Base-by-base conservation (phyloP, 116 monocot species). In the Posidonia oceanica region DNA sequence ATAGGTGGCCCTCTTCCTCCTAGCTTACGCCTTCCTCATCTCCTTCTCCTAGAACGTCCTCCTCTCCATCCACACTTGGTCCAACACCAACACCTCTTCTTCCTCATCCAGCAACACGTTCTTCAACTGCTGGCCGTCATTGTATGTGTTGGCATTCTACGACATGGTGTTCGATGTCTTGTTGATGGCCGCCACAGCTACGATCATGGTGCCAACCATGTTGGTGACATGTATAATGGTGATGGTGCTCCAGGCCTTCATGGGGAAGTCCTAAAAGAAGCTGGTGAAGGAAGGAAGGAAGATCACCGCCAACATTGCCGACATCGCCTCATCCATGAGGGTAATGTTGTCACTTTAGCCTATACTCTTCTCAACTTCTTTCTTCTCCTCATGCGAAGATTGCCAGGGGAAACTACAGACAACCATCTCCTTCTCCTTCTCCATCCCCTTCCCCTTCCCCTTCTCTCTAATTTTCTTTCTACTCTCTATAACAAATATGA, bases 201-300 rank as follows among this genome's bases (percentile, higher is more conserved):
- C 92, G 3, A 83, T 92, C 21, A 92, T 83, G 7, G 83, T 89
- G 38, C 92, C 97, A 59, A 92, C 97, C 42, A 89, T 83, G 37
- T 40, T 92, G 59, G 87, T 92, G 41, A 89, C 92, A 3, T 97
- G 97, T 92, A 91, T 92, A 72, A 87, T 89, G 37, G 78, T 97
- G 13, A 76, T 97, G 14, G 92, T 97, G 42, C 83, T 97, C 64
- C 92, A 91, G n/a, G 85, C 97, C 20, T 89, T 89, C 70, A 83
- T 83, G 4, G 92, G 97, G 39, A 89, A 80, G 75, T 78, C 91
- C 22, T 72, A 83, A 59, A 12, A 58, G 54, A 69, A 74, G 70
- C 83, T 97, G 12, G 92, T 97, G 44, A 61, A 16, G 39, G 89
- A 97, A 36, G 97, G 87, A 0, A 64, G 82, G 61, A 69, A 80